Base-by-base conservation (phyloP, 2,329 filamentous ascomycete genomes). In the Paecilomyces sp. region DNA sequence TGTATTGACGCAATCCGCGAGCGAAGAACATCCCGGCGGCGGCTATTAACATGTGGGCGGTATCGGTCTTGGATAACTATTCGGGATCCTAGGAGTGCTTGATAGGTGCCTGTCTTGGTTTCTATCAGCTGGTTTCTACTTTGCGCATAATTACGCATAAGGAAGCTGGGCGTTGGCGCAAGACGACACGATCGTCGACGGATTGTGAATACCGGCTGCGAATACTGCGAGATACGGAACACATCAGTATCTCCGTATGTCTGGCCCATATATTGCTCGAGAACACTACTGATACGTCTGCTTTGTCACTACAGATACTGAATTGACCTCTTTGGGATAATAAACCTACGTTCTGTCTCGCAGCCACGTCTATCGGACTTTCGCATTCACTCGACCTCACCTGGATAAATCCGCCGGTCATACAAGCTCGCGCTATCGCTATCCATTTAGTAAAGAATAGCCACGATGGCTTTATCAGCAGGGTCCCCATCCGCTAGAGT, bases 381-480 rank as follows among this genome's bases (percentile, higher is more conserved):
- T 18, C 18, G 41, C 18, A 47, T 22, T 47, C 18, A 8, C 6
- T 7, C 18, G 15, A 18, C n/a, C n/a, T 47, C 41, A 18, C 41
- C 7, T 22, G 15, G 15, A 18, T 47, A 47, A 9, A 15, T 18
- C 41, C 15, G 18, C 41, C 41, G 7, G n/a, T 8, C n/a, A 5
- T n/a, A 47, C 13, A 47, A 18, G 5, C 41, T 47, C 36, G 36
- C 36, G 15, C 7, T 28, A 28, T 5, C 25, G 25, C 25, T 28
- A 47, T 18, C 36, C 8, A 47, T 47, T 47, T 15, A 47, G 6
- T 18, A 54, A 11, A 11, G n/a, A 11, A 25, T 30, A 56, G 24
- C 55, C 61, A 70, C 62, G 60, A 77, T 77, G 73, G 70, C 66
- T 58, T 74, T 65, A 57, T 63, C 61, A 56, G 63, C 55, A 55